phyloP scores from a whole-genome alignment of 192 early-diverging fungal genomes.

The Gaertneriomyces sp. region DNA sequence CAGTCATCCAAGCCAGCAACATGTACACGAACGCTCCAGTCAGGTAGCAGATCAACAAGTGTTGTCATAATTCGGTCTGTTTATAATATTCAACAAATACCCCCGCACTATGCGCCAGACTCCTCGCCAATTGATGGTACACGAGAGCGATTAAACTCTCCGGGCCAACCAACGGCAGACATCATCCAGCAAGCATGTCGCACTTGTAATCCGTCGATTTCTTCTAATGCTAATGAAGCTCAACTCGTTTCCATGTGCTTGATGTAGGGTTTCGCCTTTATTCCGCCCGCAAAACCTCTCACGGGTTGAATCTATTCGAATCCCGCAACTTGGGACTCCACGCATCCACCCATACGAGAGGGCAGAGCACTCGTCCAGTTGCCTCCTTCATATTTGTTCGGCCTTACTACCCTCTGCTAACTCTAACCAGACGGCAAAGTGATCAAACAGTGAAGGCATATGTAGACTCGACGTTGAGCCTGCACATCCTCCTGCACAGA shows the following conservation, averaged over 20 bases:
- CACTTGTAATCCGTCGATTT: slow-evolving; percentile 7
- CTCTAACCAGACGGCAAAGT: slow-evolving; percentile 9
- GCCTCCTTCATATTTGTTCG: slow-evolving; percentile 17
- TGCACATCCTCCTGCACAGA: not conserved
- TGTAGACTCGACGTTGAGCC: not conserved
- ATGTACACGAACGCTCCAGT: not conserved
- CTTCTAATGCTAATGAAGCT: not conserved
- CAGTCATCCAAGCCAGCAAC: not conserved
- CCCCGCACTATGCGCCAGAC: slow-evolving; percentile 8
- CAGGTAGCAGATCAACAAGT: not conserved
- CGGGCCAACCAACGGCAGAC: slow-evolving; percentile 10
- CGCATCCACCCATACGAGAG: not conserved
- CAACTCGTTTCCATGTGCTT: not conserved
- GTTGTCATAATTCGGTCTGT: not conserved
- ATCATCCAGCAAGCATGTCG: slow-evolving; percentile 2
- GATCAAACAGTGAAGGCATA: slow-evolving; percentile 11
- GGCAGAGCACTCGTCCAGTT: not conserved
- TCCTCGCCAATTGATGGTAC: slow-evolving; percentile 12
- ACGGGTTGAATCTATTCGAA: slow-evolving; percentile 11
- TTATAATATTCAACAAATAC: not conserved
- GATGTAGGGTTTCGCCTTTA: slow-evolving; percentile 26
- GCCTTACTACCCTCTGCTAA: slow-evolving; percentile 12
- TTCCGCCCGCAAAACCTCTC: not conserved
- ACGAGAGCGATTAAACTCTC: not conserved
- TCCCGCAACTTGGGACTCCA: not conserved